phyloP scores from a whole-genome alignment of 441 rosid species.

The Pelargonium fulgidum region DNA sequence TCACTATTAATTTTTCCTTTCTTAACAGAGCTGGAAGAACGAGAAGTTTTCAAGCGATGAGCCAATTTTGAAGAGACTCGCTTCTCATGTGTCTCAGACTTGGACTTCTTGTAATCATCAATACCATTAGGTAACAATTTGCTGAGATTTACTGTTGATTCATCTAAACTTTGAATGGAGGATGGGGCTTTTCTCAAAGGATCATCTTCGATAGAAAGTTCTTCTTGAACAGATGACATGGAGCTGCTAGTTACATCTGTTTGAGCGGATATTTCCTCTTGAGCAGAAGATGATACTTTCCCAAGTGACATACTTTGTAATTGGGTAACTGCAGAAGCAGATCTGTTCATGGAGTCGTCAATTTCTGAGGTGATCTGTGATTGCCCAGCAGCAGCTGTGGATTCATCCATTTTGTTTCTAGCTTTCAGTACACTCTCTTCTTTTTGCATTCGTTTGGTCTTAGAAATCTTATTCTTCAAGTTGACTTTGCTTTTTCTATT shows the following conservation, averaged over 20 bases:
- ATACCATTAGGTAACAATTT: constrained; percentile 34
- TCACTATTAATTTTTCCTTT: constrained; percentile 45
- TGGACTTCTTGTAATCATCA: constrained; percentile 36
- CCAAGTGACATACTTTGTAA: constrained; percentile 23
- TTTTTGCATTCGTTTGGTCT: constrained; percentile 28
- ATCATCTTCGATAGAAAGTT: constrained; percentile 36
- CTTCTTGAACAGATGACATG: constrained; percentile 34
- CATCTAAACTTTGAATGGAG: constrained; percentile 24
- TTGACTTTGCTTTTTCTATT: constrained; percentile 32
- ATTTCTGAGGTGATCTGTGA: constrained; percentile 26
- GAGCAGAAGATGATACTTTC: constrained; percentile 29
- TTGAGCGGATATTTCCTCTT: constrained; percentile 23
- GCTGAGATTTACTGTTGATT: constrained; percentile 23
- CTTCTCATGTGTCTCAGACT: constrained; percentile 38
- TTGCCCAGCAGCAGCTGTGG: constrained; percentile 19
- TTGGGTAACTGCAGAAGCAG: constrained; percentile 31
- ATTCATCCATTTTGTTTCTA: constrained; percentile 20
- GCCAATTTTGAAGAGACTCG: constrained; percentile 44
- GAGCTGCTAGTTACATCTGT: constrained; percentile 29
- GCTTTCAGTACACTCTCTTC: constrained; percentile 28
- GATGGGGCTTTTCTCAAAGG: constrained; percentile 26
- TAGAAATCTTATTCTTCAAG: constrained; percentile 21
- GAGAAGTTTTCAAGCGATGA: constrained; percentile 53
- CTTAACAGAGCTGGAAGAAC: constrained; percentile 39
- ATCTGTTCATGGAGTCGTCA: constrained; percentile 28